These are phyloP conservation scores for Dendrobium catenatum DNA, from an alignment of 106 monocot genomes.

Conservation along the genomic window DNA sequence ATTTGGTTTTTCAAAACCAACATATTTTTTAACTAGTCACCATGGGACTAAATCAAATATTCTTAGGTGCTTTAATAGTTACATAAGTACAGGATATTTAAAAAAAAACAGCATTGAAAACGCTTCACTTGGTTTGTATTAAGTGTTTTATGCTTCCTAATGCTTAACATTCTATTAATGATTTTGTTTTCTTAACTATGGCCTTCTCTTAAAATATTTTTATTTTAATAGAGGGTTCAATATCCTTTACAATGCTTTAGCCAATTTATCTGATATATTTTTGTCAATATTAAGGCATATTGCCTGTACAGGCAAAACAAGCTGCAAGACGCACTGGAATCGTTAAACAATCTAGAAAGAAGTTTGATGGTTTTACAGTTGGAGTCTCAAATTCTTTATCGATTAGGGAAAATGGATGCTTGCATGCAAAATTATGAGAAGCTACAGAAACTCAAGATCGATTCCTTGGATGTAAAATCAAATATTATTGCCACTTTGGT, in stretches of 20 bases:
- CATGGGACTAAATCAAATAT: too few species aligned
- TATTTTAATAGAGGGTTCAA: not conserved
- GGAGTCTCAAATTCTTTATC: constrained; percentile 87
- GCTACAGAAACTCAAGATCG: constrained; percentile 83
- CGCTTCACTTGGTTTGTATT: not conserved
- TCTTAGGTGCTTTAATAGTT: too few species aligned
- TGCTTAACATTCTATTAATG: not conserved
- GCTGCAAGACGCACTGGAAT: constrained; percentile 64
- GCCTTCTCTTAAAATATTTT: not conserved
- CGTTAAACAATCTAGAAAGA: constrained; percentile 53
- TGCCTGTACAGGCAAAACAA: constrained; percentile 95
- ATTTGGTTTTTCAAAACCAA: too few species aligned
- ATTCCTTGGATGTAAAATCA: constrained; percentile 76
- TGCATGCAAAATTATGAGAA: constrained; percentile 78
- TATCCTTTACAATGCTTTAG: not conserved
- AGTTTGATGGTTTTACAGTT: constrained; percentile 63
- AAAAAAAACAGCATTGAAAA: not conserved
- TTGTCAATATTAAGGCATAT: constrained; percentile 59
- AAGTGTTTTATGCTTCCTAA: not conserved
- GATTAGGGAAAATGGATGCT: constrained; percentile 77
- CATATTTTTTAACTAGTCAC: too few species aligned
- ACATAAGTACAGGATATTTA: too few species aligned
- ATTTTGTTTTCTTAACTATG: not conserved
- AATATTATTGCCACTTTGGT: constrained; percentile 80
- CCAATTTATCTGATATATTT: not conserved